Evolutionary conservation across 1,284 basidiomycete genomes (phyloP).

Genomic region (Polyporus tsugae): DNA sequence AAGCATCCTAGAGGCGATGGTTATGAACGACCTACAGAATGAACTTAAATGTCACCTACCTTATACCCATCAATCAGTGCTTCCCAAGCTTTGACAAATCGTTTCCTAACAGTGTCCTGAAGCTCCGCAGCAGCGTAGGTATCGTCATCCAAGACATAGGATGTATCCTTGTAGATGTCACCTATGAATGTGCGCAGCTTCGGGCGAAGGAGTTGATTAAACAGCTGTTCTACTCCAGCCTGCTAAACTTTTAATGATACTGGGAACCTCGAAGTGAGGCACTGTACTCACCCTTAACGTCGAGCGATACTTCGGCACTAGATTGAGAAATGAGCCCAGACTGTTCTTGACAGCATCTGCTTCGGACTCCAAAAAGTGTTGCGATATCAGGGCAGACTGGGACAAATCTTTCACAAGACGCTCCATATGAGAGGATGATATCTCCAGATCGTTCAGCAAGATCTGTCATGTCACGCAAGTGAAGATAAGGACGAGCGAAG

Average conservation of each 20-base stretch:
- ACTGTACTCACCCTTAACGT: constrained; percentile 67
- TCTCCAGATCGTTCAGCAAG: constrained; percentile 88
- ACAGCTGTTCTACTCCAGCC: constrained; percentile 91
- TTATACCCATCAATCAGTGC: constrained; percentile 85
- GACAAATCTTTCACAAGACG: constrained; percentile 77
- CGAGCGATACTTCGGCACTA: constrained; percentile 73
- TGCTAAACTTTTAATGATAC: constrained; percentile 42
- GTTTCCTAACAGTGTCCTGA: constrained; percentile 85
- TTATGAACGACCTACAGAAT: not conserved
- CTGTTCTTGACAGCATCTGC: constrained; percentile 54
- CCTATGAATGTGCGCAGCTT: constrained; percentile 83
- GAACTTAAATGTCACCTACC: constrained; percentile 47
- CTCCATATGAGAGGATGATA: constrained; percentile 88
- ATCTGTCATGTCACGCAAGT: constrained; percentile 57
- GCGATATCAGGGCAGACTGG: constrained; percentile 63
- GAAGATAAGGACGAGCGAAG: not conserved
- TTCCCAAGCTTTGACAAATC: constrained; percentile 91
- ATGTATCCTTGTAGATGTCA: constrained; percentile 91
- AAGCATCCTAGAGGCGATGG: constrained; percentile 64
- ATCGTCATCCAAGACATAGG: constrained; percentile 92
- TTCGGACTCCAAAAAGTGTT: constrained; percentile 77
- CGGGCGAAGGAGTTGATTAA: constrained; percentile 91
- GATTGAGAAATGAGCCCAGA: constrained; percentile 57
- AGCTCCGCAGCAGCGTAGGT: constrained; percentile 85
- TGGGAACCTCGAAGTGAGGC: not conserved